Evolutionary conservation across 2,329 filamentous ascomycete species (phyloP).

Genomic region (Knoxdaviesia capensis): DNA sequence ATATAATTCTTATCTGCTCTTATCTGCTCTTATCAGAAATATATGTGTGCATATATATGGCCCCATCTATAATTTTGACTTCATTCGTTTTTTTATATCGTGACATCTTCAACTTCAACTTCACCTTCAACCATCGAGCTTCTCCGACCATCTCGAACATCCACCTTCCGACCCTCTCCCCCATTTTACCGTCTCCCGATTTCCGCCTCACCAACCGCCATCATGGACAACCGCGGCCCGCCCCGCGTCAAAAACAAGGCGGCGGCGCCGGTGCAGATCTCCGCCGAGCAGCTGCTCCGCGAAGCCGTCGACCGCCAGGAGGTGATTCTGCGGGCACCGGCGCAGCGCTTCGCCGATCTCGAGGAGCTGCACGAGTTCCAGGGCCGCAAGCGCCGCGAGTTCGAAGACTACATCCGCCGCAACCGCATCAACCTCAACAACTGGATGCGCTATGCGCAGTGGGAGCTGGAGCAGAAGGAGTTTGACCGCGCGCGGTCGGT

Average conservation of each 20-base stretch:
- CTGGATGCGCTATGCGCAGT: constrained; percentile 94
- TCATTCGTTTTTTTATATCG: too few relatives aligned
- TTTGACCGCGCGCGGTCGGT: constrained; percentile 78
- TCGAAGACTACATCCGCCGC: constrained; percentile 91
- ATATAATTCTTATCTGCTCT: too few relatives aligned
- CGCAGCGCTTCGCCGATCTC: constrained; percentile 85
- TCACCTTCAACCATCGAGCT: too few relatives aligned
- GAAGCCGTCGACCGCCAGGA: constrained; percentile 97
- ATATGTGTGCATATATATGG: too few relatives aligned
- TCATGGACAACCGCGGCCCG: constrained; percentile 81
- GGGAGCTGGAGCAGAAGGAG: constrained; percentile 97
- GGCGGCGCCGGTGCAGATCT: constrained; percentile 76
- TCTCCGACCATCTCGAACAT: background rate
- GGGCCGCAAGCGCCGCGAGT: constrained; percentile 86
- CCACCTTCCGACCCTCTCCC: background rate
- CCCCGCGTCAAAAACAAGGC: constrained; percentile 98
- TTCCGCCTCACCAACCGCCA: constrained; percentile 9
- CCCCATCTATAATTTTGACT: too few relatives aligned
- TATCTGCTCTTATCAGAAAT: too few relatives aligned
- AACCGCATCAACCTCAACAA: constrained; percentile 96
- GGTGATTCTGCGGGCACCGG: constrained; percentile 67
- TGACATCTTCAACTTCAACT: too few relatives aligned
- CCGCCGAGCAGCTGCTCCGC: constrained; percentile 87
- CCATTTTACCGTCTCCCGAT: background rate
- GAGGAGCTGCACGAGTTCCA: constrained; percentile 98